Base-by-base conservation (phyloP, 164 flowering plant genomes). In the Magnolia sinica region DNA sequence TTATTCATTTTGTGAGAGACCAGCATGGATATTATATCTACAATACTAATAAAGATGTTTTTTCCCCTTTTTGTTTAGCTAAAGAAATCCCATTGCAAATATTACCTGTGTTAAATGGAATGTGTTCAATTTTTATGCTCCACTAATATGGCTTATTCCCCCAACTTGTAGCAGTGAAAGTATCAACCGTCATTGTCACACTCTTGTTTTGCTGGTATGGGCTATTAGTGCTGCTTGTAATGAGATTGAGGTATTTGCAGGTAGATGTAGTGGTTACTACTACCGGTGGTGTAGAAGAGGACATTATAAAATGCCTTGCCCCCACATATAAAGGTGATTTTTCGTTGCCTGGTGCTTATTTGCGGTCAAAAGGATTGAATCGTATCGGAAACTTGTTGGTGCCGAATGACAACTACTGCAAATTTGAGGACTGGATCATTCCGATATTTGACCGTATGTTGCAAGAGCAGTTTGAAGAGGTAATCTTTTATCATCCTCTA, bases 211-310 rank as follows among this genome's bases (percentile, higher is more conserved):
- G 61, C 61, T 55, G 61, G 22, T 18, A 18, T 18, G 27, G 10
- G 20, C 23, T 8, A 64, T 64, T 8, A 9, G 31, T 50, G 75
- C 50, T 67, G 45, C 22, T 27, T 72, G 22, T 73, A 10, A 71
- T 50, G 10, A 65, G 23, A 64, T 66, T 85, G 19, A n/a, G 8
- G 24, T 24, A 24, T 63, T 24, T 50, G 79, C 85, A 95, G 98
- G 98, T 95, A 72, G 96, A 96, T 87, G 98, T 96, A 18, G 79
- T 96, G 66, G 99, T 94, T 58, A 96, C 98, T 2, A 96, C 99
- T 29, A 85, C 99, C 58, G 99, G 99, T 79, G 98, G 99, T 31
- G 85, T 96, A 59, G 99, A 96, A 77, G 99, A 96, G 77, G 98
- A 96, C 80, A 87, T 96, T 50, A 90, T 96, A 70, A 96, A 94